phyloP scores from a whole-genome alignment of 78 protist species.

The Polysphondylium violaceum region DNA sequence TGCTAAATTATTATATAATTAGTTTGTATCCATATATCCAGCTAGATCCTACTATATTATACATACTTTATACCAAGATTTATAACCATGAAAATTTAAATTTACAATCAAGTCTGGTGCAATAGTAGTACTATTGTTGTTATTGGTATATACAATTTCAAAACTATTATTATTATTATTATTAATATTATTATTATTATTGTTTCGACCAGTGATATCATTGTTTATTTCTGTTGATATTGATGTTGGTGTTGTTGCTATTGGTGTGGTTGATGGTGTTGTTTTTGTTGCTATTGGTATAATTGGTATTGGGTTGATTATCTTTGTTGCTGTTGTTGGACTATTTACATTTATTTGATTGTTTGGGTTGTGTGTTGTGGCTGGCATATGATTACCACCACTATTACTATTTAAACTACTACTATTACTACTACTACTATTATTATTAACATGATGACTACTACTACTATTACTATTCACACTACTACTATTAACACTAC shows the following conservation, averaged over 20 bases:
- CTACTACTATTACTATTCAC: no score
- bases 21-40: not conserved
- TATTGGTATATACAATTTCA: no score
- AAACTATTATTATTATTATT: no score
- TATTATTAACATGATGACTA: not conserved
- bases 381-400: conserved; percentile 13
- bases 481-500: not conserved
- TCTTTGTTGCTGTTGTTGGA: conserved; percentile 1
- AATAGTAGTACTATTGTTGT: no score
- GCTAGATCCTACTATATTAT: not conserved
- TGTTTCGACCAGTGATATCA: not conserved
- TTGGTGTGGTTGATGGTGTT: not conserved
- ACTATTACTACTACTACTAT: not conserved
- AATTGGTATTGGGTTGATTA: not conserved
- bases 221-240: not conserved
- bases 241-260: not conserved
- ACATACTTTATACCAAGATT: conserved; percentile 14
- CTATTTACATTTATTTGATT: conserved; percentile 1
- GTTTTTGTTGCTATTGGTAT: conserved; percentile 15
- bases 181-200: not conserved
- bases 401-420: not conserved
- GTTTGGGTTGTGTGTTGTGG: not conserved
- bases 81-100: no score
- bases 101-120: no score
- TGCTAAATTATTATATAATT: not conserved